phyloP scores from a whole-genome alignment of 2,329 filamentous ascomycete species.

The Cucurbitaria berberidis region DNA sequence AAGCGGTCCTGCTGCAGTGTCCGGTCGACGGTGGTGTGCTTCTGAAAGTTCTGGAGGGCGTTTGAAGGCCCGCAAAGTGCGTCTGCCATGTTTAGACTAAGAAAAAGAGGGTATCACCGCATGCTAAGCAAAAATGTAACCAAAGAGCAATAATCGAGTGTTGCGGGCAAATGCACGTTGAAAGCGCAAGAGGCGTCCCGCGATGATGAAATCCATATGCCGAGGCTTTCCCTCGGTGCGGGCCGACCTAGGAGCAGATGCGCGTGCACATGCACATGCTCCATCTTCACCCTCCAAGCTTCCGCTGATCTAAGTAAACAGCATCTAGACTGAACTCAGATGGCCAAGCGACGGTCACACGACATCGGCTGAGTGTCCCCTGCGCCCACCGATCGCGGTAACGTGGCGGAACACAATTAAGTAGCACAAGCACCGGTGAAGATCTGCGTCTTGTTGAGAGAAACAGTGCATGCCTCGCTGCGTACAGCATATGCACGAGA shows the following conservation, averaged over 20 bases:
- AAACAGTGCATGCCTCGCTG: neutral
- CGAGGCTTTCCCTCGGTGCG: constrained; percentile 26
- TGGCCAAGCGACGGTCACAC: neutral
- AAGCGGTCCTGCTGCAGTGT: constrained; percentile 76
- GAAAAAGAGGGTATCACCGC: constrained; percentile 28
- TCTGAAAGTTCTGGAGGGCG: constrained; percentile 74
- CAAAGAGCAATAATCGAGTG: constrained; percentile 2
- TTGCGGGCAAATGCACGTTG: neutral
- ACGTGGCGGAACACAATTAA: neutral
- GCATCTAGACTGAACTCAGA: neutral
- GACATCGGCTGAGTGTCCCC: neutral
- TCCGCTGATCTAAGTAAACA: neutral
- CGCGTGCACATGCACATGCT: neutral
- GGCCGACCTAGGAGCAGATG: constrained; percentile 10
- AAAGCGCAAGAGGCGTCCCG: neutral
- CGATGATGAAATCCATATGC: constrained; percentile 15
- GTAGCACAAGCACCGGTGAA: constrained; percentile 2
- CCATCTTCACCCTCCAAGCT: constrained; percentile 1
- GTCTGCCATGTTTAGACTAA: constrained; percentile 63
- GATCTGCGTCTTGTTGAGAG: neutral
- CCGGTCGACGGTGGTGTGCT: constrained; percentile 71
- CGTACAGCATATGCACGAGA: neutral
- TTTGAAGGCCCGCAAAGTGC: constrained; percentile 77
- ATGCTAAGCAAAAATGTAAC: constrained; percentile 15
- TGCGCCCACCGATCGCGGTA: neutral